These are phyloP conservation scores for Oryza meyeriana DNA, from an alignment of 176 grass and related monocot species.

Conservation along the genomic window DNA sequence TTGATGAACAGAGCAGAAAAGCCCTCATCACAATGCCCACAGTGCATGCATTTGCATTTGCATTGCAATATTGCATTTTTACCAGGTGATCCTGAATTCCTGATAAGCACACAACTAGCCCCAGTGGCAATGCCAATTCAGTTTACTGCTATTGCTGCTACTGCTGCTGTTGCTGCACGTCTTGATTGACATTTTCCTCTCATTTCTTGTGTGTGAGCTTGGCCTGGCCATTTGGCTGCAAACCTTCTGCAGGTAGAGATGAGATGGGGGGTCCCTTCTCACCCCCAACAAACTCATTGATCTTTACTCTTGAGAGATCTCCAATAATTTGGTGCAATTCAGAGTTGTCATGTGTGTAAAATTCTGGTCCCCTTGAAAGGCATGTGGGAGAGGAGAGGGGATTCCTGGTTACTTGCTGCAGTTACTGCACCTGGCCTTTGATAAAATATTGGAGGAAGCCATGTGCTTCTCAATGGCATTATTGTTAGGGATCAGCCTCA, in stretches of 20 bases:
- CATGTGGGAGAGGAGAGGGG: conserved; percentile 35
- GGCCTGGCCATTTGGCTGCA: conserved; percentile 8
- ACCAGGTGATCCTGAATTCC: conserved; percentile 41
- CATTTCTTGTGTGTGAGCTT: conserved; percentile 18
- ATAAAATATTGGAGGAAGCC: conserved; percentile 40
- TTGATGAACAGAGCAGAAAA: conserved; percentile 51
- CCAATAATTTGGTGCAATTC: conserved; percentile 42
- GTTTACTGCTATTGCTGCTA: conserved; percentile 17
- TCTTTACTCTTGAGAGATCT: conserved; percentile 26
- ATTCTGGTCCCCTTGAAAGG: conserved; percentile 47
- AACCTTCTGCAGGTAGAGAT: not conserved
- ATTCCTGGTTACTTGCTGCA: conserved; percentile 42
- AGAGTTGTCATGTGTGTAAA: conserved; percentile 50
- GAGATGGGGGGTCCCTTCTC: not conserved
- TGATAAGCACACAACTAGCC: not conserved
- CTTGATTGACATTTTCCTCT: not conserved
- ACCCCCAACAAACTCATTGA: not conserved
- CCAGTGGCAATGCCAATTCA: conserved; percentile 23
- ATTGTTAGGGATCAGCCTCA: conserved; percentile 31
- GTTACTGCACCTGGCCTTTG: conserved; percentile 27
- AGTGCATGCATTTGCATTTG: too few species aligned
- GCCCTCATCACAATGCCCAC: not conserved
- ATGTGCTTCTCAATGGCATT: conserved; percentile 50
- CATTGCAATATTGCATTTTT: not conserved
- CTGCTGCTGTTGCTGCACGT: conserved; percentile 22